phyloP scores from a whole-genome alignment of 768 basidiomycete species.

The Lepiota venenata region DNA sequence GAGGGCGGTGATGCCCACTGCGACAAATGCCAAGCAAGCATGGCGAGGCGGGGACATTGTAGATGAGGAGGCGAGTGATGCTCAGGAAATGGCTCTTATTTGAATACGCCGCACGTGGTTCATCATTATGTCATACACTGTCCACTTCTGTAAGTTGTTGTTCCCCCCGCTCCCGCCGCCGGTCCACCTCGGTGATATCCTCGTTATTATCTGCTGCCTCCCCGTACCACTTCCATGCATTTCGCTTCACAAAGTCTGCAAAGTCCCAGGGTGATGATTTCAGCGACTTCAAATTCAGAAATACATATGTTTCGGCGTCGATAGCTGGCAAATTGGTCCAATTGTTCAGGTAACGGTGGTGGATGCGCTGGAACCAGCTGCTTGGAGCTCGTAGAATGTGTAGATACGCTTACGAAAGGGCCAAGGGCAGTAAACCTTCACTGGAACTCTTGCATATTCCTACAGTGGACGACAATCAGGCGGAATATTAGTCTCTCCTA shows the following conservation, averaged over 20 bases:
- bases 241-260: conserved; percentile 73
- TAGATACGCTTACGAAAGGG: conserved; percentile 30
- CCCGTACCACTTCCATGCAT: conserved; percentile 78
- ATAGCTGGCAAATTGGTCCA: conserved; percentile 32
- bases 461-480: conserved; percentile 23
- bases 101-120: too few species aligned
- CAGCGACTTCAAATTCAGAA: conserved; percentile 43
- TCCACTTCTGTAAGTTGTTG: not conserved
- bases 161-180: conserved; percentile 47
- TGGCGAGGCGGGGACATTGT: conserved; percentile 12
- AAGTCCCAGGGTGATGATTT: conserved; percentile 73
- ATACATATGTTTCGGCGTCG: conserved; percentile 74
- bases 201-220: conserved; percentile 26
- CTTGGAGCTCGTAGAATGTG: conserved; percentile 18
- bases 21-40: conserved; percentile 9
- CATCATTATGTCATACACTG: not conserved
- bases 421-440: conserved; percentile 57
- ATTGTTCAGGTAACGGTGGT: conserved; percentile 34
- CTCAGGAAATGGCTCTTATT: too few species aligned
- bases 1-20: not conserved
- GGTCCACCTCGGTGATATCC: conserved; percentile 49
- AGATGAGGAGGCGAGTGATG: conserved; percentile 8
- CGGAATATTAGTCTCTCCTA: not conserved
- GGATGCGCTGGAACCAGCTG: conserved; percentile 37
- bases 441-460: conserved; percentile 67